These are phyloP conservation scores for Sarcomyxa edulis DNA, from an alignment of 768 basidiomycete species.

Conservation along the genomic window DNA sequence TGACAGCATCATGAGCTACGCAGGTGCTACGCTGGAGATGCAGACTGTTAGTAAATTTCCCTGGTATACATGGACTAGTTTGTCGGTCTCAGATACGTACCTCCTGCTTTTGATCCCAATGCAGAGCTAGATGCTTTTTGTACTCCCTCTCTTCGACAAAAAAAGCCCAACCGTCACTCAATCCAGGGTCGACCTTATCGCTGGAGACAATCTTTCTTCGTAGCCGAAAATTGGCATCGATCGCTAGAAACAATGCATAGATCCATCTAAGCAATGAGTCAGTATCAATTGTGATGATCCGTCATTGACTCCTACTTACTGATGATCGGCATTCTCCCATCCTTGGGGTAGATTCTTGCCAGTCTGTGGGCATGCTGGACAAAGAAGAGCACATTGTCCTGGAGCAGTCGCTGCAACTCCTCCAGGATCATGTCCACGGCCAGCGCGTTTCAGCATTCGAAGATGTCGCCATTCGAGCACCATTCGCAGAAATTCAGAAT, in stretches of 20 bases:
- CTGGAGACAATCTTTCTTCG: slow-evolving; percentile 12
- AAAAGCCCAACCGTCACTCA: slow-evolving; percentile 11
- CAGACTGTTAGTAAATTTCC: slow-evolving; percentile 10
- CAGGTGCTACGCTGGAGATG: slow-evolving; percentile 17
- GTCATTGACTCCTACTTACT: no score
- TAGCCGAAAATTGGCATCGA: slow-evolving; percentile 19
- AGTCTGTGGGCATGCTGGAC: slow-evolving; percentile 23
- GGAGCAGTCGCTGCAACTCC: slow-evolving; percentile 11
- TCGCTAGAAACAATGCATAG: slow-evolving; percentile 12
- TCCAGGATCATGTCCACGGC: slow-evolving; percentile 10
- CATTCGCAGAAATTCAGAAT: slow-evolving; percentile 13
- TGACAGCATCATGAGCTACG: slow-evolving; percentile 15
- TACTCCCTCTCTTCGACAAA: slow-evolving; percentile 7
- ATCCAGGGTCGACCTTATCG: slow-evolving; percentile 12
- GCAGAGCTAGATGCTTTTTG: slow-evolving; percentile 6
- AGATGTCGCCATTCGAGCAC: slow-evolving; percentile 14
- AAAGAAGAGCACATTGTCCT: slow-evolving; percentile 18
- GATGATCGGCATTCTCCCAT: slow-evolving; percentile 17
- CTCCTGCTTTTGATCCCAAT: slow-evolving; percentile 15
- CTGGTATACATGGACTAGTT: slow-evolving; percentile 12
- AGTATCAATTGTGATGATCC: slow-evolving; percentile 10
- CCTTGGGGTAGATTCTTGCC: slow-evolving; percentile 16
- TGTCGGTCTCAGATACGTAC: slow-evolving; percentile 12
- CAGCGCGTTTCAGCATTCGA: slow-evolving; percentile 14
- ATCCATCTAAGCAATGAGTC: slow-evolving; percentile 13